Conservation (phyloP, 148 eudicot species). For the Rhododendron williamsianum region DNA sequence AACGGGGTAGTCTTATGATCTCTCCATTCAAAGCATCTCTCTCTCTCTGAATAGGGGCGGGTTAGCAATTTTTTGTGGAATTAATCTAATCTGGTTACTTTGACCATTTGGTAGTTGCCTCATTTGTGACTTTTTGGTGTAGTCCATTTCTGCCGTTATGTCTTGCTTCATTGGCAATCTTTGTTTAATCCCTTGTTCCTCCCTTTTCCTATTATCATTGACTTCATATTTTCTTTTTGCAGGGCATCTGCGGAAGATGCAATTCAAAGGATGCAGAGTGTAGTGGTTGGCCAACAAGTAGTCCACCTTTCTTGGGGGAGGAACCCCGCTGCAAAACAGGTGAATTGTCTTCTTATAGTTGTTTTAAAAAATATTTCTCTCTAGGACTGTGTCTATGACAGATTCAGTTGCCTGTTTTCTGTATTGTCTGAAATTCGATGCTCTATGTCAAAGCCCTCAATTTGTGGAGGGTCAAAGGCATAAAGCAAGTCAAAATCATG, state of each 20-base stretch:
- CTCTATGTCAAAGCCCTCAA: neutral
- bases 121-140: neutral
- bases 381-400: neutral
- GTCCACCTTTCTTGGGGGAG: slow-evolving; percentile 94
- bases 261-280: slow-evolving; percentile 84
- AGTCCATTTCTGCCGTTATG: neutral
- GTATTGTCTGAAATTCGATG: neutral
- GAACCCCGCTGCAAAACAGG: slow-evolving; percentile 81
- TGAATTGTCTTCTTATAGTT: slow-evolving; percentile 16
- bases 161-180: neutral
- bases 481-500: neutral
- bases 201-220: slow-evolving; percentile 3
- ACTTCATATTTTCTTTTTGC: slow-evolving; percentile 12
- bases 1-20: neutral
- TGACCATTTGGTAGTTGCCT: neutral
- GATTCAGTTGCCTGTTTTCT: neutral
- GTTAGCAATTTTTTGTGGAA: neutral
- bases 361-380: neutral
- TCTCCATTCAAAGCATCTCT: neutral
- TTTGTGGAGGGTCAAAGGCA: neutral
- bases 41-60: neutral
- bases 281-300: slow-evolving; percentile 76
- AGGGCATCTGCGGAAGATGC: slow-evolving; percentile 95
- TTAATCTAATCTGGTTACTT: neutral
- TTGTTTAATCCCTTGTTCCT: neutral